Evolutionary conservation across 495 filamentous ascomycete species (phyloP), one percentile per base, ranked within the genome.

Genomic region (Terfezia boudieri): DNA sequence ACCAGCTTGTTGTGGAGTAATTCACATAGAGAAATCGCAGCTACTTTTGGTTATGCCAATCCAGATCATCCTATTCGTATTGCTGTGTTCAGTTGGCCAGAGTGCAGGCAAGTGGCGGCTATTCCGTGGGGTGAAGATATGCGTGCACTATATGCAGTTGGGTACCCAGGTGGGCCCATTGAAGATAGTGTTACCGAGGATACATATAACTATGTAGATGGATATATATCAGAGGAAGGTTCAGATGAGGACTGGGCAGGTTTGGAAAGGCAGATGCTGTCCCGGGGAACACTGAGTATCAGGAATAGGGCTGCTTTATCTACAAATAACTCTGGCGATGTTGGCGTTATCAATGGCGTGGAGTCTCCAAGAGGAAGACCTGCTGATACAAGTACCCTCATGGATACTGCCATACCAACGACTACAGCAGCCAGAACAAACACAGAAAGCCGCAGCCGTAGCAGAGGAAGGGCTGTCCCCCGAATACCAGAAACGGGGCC

Each of bases 11-110:
- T 95, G 57, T 98, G 89, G 89, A 86, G 82, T 53, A 82, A 76
- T 17, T 86, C 78, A 22, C 78, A 83, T 6, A 77, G 82, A 16
- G 92, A 96, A 66, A 89, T 98, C 49, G 82, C 76, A 9, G 92
- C 88, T 2, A 95, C 87, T 0, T 93, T 98, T 67, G 92, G 90
- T 9, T 96, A 89, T 65, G 80, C 89, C n/a, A 82, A 89, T 60
- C 89, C 89, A 5, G 86, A 96, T 38, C 90, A 98, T 59, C 78
- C 84, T 0, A 82, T 81, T 59, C 82, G 90, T 26, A 85, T 98
- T 58, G 92, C 86, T 17, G 84, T 98, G 17, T 98, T 94, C 68
- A 81, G 82, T 38, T 96, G 92, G 92, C 90, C 90, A 2, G 82
- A 84, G 52, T 96, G 90, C 68, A 77, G 77, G 55, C 85, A 93